phyloP scores from a whole-genome alignment of 2,329 filamentous ascomycete genomes.

The Colletotrichum neosansevieriae region DNA sequence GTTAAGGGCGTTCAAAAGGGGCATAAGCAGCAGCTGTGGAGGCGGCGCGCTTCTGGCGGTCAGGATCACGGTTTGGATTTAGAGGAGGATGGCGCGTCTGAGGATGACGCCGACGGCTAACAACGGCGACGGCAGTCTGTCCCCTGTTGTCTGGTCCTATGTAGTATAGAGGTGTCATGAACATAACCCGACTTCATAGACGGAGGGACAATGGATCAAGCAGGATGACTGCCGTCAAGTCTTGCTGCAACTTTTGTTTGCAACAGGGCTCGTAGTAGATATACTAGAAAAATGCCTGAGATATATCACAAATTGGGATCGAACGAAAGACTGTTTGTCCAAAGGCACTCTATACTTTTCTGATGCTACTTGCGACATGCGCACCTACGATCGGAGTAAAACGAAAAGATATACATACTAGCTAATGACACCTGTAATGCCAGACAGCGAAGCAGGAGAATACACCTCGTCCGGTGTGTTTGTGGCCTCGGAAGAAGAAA shows the following conservation, averaged over 20 bases:
- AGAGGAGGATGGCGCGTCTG: conserved; percentile 65
- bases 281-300: conserved; percentile 13
- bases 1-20: conserved; percentile 66
- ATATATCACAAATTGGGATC: conserved; percentile 16
- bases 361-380: conserved; percentile 1
- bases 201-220: conserved; percentile 72
- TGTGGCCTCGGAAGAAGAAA: background rate
- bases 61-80: conserved; percentile 50
- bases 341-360: conserved; percentile 7
- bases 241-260: conserved; percentile 50
- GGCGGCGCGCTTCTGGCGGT: conserved; percentile 46
- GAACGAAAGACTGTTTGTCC: conserved; percentile 23
- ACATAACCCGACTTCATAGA: conserved; percentile 53
- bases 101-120: conserved; percentile 71
- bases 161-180: conserved; percentile 42
- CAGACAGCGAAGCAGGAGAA: background rate
- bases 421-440: background rate
- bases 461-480: no score
- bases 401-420: conserved; percentile 38
- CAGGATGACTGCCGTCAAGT: conserved; percentile 69
- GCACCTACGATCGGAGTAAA: conserved; percentile 22
- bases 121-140: conserved; percentile 70
- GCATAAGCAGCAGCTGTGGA: conserved; percentile 47
- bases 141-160: conserved; percentile 76
- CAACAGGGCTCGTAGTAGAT: conserved; percentile 46